These are phyloP conservation scores for Metschnikowia aberdeeniae DNA, from an alignment of 805 yeast genomes.

Conservation along the genomic window DNA sequence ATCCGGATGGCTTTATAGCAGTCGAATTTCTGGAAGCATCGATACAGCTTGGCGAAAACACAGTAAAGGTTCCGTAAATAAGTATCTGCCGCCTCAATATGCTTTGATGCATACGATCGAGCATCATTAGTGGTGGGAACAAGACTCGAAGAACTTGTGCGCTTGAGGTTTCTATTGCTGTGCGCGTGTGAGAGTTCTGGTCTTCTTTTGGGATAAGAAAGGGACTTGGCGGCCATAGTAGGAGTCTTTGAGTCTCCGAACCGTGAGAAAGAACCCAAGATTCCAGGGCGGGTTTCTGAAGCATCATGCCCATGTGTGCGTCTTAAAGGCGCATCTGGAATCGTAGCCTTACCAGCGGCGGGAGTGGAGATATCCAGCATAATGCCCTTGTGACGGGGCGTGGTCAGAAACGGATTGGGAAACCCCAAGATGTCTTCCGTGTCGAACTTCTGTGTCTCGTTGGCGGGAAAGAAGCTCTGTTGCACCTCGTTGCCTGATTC, in stretches of 20 bases:
- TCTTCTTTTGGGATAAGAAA: constrained; percentile 12
- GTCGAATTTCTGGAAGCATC: constrained; percentile 61
- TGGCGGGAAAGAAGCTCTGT: constrained; percentile 4
- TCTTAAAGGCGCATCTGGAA: constrained; percentile 39
- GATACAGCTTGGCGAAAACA: constrained; percentile 56
- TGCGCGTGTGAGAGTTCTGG: constrained; percentile 11
- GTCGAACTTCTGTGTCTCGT: constrained; percentile 5
- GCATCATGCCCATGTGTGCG: constrained; percentile 13
- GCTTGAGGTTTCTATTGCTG: constrained; percentile 11
- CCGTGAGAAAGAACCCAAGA: constrained; percentile 9
- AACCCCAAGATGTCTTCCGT: constrained; percentile 5
- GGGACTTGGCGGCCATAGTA: constrained; percentile 9
- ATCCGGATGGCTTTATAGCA: constrained; percentile 75
- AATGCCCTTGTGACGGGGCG: constrained; percentile 21
- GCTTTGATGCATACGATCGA: constrained; percentile 6
- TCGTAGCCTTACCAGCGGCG: constrained; percentile 18
- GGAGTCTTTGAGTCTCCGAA: constrained; percentile 14
- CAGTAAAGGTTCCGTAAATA: constrained; percentile 47
- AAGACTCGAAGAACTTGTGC: constrained; percentile 12
- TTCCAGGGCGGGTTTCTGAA: constrained; percentile 6
- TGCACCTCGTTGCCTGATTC: not conserved
- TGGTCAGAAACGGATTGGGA: constrained; percentile 28
- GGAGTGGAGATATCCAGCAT: constrained; percentile 17
- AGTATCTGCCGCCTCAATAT: constrained; percentile 27
- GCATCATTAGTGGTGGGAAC: not conserved